Base-by-base conservation (phyloP, 1,284 basidiomycete species). In the Anthracocystis panici-leucophaei region DNA sequence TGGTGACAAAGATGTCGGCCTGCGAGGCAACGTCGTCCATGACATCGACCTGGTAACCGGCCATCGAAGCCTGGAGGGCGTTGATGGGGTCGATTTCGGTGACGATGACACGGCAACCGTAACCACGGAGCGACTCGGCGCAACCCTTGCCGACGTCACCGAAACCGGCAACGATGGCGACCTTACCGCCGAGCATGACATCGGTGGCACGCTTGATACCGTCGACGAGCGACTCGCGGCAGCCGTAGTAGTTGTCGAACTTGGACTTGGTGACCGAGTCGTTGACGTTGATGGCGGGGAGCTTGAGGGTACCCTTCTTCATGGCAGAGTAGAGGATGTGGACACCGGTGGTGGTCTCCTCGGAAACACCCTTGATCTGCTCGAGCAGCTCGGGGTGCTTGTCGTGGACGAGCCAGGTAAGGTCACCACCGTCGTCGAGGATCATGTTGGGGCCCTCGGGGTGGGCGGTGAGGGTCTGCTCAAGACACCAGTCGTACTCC, bases 31-130 rank as follows among this genome's bases (percentile, higher is more conserved):
- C 94, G 52, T 97, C 94, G 86, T 99, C 96, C 95, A 99, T 98
- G 61, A 94, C 95, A 77, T 92, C 92, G 76, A 99, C 96, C 88
- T 99, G 95, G 87, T 96, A 99, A 77, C 96, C 97, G 83, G 94
- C 94, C 97, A 99, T 99, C 71, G 95, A 95, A 82, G 97, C 96
- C 88, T 99, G 96, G 74, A 99, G 92, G 58, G 96, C 96, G 87
- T 99, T 99, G 91, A 99, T 99, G 80, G 96, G 97, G 88, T 99
- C 96, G 86, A 99, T 97, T 88, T 99, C 96, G 78, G 97, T 98
- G 86, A 99, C 88, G 83, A 99, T 85, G 59, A 99, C 97, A 85
- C 97, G 95, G 80, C 94, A 91, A 86, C 96, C 96, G 88, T 99
- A 99, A 40, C 95, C 93, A 74, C 92, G 91, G 84, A 99, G 91